Percentiles rank a stretch among this genome's conserved stretches.
These are phyloP conservation scores for Apiospora hydei DNA, from an alignment of 2,329 filamentous ascomycete species.

Conservation along the genomic window DNA sequence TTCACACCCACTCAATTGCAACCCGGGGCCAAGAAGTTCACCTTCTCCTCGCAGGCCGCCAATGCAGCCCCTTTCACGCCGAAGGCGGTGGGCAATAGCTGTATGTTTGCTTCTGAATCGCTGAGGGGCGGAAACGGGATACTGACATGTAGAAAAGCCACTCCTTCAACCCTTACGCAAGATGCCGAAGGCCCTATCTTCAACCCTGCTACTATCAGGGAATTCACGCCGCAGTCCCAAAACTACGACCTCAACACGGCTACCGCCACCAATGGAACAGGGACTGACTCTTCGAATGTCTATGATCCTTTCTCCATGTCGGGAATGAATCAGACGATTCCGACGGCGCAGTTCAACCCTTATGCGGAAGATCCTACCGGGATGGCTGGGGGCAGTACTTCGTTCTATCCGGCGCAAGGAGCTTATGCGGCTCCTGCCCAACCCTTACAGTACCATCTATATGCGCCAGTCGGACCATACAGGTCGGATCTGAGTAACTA, in stretches of 20 bases:
- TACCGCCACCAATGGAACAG: slow-evolving; percentile 53
- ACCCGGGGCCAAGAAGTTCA: slow-evolving; percentile 67
- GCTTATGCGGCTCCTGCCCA: slow-evolving; percentile 62
- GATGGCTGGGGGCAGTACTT: slow-evolving; percentile 62
- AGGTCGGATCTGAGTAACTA: slow-evolving; percentile 79
- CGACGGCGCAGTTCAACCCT: slow-evolving; percentile 68
- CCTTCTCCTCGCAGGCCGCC: slow-evolving; percentile 89
- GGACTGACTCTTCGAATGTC: slow-evolving; percentile 52
- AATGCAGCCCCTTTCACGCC: slow-evolving; percentile 88
- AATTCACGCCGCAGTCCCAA: slow-evolving; percentile 62
- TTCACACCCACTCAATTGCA: slow-evolving; percentile 76
- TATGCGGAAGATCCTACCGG: slow-evolving; percentile 73
- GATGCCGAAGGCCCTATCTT: slow-evolving; percentile 56
- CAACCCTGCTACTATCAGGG: slow-evolving; percentile 63
- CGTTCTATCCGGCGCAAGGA: slow-evolving; percentile 71
- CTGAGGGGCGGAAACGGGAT: slow-evolving; percentile 23
- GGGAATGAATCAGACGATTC: slow-evolving; percentile 59
- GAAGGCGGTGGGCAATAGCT: slow-evolving; percentile 54
- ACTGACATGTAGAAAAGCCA: slow-evolving; percentile 36
- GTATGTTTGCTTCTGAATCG: slow-evolving; percentile 10
- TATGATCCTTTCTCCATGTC: slow-evolving; percentile 73
- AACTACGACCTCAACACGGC: slow-evolving; percentile 58
- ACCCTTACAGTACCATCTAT: slow-evolving; percentile 89
- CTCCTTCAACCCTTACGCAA: slow-evolving; percentile 48
- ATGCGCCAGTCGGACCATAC: slow-evolving; percentile 85